Percentiles rank a stretch among this genome's conserved stretches.
Conservation (phyloP, 2,329 filamentous ascomycete species). For the Venturia pyrina region DNA sequence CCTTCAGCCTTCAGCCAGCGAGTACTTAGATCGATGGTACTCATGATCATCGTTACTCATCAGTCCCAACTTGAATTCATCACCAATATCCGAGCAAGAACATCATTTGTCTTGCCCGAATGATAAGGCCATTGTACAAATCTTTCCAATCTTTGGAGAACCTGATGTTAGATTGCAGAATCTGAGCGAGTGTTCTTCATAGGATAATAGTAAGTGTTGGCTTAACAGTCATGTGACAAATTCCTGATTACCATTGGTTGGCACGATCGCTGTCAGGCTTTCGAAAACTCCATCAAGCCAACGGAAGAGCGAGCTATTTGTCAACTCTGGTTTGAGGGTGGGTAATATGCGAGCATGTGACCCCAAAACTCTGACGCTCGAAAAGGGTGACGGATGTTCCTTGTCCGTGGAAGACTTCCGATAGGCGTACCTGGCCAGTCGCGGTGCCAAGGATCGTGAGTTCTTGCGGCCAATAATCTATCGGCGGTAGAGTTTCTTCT, state of each 20-base stretch:
- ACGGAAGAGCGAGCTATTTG: not conserved
- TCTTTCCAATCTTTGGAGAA: too few species aligned
- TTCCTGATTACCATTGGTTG: not conserved
- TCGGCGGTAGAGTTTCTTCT: not conserved
- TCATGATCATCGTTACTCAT: too few species aligned
- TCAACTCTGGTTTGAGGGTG: not conserved
- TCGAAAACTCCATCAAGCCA: not conserved
- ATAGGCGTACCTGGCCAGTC: not conserved
- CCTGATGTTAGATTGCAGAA: too few species aligned
- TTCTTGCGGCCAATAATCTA: not conserved
- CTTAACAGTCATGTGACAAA: too few species aligned
- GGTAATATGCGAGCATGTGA: not conserved
- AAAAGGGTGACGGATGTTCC: not conserved
- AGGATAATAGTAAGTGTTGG: too few species aligned
- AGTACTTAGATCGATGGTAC: too few species aligned
- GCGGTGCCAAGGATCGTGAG: constrained; percentile 1
- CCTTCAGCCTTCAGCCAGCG: too few species aligned
- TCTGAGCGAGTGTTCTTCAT: too few species aligned
- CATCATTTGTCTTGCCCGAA: too few species aligned
- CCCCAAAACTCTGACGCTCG: not conserved
- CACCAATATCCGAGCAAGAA: too few species aligned
- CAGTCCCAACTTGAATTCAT: too few species aligned
- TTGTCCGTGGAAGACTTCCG: not conserved
- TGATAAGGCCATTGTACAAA: too few species aligned
- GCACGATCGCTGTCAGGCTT: not conserved